Evolutionary conservation across 257 asterid species (phyloP), one percentile per base, ranked within the genome.

Genomic region (Solanum chilense): DNA sequence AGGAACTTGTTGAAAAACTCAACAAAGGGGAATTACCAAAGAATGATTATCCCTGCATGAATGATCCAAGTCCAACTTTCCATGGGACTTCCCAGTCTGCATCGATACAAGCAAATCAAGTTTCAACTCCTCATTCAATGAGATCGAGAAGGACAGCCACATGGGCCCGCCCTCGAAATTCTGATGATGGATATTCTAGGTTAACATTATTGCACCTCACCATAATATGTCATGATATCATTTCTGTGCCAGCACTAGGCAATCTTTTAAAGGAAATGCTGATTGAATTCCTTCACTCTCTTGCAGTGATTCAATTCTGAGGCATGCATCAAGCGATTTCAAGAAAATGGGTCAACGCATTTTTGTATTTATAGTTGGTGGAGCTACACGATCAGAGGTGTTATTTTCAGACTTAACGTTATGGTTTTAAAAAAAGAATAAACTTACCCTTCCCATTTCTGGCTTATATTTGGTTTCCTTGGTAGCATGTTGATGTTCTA

Each of bases 161-260:
- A 21, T 97, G 99, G 99, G 98, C 99, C 62, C 99, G 99, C 58
- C 99, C 98, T 87, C 93, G 98, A 88, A 91, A 87, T 89, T 97
- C 99, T 18, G 99, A 97, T 91, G 99, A 97, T 91, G 99, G 99
- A 29, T 96, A 97, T 89, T 96, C 99, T 60, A 97, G 99, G 99
- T 97, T 91, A 76, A 58, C 37, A 74, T 88, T 47, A 18, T 64
- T 69, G 83, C 71, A 27, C 33, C 78, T 23, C 9, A 44, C 62
- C 41, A 39, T 69, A 45, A 12, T 80, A 80, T 10, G 12, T 47
- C 85, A 47, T 47, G 66, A 78, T 47, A 27, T 49, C 85, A 47
- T 80, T 80, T 76, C 83, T 45, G 68, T 80, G 85, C 39, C 25
- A 47, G 66, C 82, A 69, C 25, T 69, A 49, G 52, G 70, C 82